Evolutionary conservation across 495 filamentous ascomycete genomes (phyloP).

Genomic region (Daldinia childiae): DNA sequence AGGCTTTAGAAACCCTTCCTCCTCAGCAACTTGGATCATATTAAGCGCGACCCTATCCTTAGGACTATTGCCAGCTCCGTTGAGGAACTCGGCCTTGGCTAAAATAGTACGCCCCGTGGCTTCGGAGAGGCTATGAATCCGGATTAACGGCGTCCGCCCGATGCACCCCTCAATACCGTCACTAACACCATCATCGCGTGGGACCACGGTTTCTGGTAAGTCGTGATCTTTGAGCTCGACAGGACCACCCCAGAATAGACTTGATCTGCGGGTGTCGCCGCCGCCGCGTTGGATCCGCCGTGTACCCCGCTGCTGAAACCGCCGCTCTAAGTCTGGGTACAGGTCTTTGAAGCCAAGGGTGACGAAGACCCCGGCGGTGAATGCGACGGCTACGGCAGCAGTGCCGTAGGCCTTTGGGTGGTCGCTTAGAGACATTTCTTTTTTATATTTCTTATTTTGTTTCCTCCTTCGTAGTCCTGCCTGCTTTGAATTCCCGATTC

Average conservation of each 20-base stretch:
- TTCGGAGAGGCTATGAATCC: slow-evolving; percentile 86
- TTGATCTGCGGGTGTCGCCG: slow-evolving; percentile 39
- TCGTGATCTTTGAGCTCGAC: slow-evolving; percentile 65
- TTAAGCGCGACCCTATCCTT: slow-evolving; percentile 94
- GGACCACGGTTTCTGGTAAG: slow-evolving; percentile 19
- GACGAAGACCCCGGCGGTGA: slow-evolving; percentile 74
- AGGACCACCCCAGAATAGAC: slow-evolving; percentile 53
- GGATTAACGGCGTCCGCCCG: slow-evolving; percentile 90
- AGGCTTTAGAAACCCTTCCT: slow-evolving; percentile 77
- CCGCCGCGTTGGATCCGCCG: slow-evolving; percentile 15
- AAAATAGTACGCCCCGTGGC: slow-evolving; percentile 94
- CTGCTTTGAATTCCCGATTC: neutral
- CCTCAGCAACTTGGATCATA: slow-evolving; percentile 87
- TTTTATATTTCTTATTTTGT: slow-evolving; percentile 7
- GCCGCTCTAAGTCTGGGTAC: slow-evolving; percentile 72
- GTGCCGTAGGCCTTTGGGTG: slow-evolving; percentile 66
- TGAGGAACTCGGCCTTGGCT: slow-evolving; percentile 95
- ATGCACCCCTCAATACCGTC: slow-evolving; percentile 93
- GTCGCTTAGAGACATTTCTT: slow-evolving; percentile 62
- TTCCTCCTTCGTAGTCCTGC: neutral
- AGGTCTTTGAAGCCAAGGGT: slow-evolving; percentile 80
- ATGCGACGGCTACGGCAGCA: slow-evolving; percentile 71
- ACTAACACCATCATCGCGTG: slow-evolving; percentile 45
- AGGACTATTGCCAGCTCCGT: slow-evolving; percentile 93
- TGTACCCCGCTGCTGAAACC: slow-evolving; percentile 59